Percentiles rank a stretch among this genome's conserved stretches.
These are phyloP conservation scores for Funneliformis mosseae DNA, from an alignment of 192 early-diverging fungal genomes.

Conservation along the genomic window DNA sequence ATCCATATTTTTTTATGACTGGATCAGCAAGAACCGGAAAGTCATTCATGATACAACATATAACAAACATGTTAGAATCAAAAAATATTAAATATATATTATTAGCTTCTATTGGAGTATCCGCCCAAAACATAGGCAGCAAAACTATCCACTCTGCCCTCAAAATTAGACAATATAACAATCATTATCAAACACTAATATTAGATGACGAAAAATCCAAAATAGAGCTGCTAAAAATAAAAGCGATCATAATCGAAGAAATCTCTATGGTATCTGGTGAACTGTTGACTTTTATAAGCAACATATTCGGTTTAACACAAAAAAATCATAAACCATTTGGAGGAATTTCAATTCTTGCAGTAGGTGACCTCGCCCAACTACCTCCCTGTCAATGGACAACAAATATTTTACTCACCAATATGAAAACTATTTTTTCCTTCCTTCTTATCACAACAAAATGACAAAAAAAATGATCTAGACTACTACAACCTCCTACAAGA, in stretches of 20 bases:
- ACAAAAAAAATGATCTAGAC: background rate
- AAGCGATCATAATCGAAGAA: conserved; percentile 13
- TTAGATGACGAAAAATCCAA: too few relatives aligned
- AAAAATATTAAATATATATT: conserved; percentile 1
- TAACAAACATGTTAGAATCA: background rate
- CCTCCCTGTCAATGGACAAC: conserved; percentile 1
- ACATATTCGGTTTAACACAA: background rate
- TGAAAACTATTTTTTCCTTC: conserved; percentile 24
- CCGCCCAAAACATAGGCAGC: background rate
- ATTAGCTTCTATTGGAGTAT: background rate
- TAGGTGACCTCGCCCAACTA: conserved; percentile 7
- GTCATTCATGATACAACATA: conserved; percentile 11
- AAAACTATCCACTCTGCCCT: background rate
- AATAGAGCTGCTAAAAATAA: background rate
- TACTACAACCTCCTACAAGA: too few relatives aligned
- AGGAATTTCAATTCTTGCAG: background rate
- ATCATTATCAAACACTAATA: background rate
- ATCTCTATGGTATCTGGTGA: conserved; percentile 1
- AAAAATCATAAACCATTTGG: background rate
- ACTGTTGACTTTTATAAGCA: background rate
- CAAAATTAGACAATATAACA: background rate
- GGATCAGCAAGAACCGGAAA: background rate
- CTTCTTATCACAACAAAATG: background rate
- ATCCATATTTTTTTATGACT: conserved; percentile 16
- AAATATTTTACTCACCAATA: too few relatives aligned